A percentile compares a stretch with the other conserved stretches of the same genome.
Conservation (phyloP, 2,329 filamentous ascomycete genomes). For the Monosporascus sp. region DNA sequence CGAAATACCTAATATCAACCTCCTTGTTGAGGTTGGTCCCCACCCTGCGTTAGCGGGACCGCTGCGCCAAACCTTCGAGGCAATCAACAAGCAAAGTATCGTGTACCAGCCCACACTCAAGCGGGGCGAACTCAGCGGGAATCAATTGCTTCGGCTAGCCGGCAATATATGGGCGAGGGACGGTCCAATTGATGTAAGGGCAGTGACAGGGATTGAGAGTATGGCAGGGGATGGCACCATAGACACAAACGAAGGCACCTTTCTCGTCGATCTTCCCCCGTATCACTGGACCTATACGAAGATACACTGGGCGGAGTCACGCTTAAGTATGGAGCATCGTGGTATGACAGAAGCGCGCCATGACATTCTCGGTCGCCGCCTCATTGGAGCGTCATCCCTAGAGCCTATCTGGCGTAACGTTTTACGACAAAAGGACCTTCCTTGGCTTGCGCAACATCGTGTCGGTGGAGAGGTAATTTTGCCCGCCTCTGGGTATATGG, state of each 20-base stretch:
- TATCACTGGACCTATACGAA: constrained; percentile 1
- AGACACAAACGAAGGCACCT: neutral
- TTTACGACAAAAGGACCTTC: neutral
- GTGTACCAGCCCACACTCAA: neutral
- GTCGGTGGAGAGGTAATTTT: no score
- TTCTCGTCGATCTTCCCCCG: neutral
- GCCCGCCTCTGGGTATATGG: no score
- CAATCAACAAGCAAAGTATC: neutral
- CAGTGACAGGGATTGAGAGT: neutral
- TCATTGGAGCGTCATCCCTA: neutral
- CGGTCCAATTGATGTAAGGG: neutral
- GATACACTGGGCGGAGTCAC: neutral
- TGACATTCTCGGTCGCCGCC: constrained; percentile 1
- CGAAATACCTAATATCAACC: neutral
- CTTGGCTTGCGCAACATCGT: constrained; percentile 1
- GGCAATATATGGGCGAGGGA: neutral
- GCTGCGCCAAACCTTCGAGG: neutral
- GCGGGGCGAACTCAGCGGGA: neutral
- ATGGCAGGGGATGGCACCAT: neutral
- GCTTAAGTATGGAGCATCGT: neutral
- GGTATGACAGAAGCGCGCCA: neutral
- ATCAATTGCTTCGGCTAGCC: neutral
- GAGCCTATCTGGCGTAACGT: constrained; percentile 2
- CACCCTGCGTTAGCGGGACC: neutral
- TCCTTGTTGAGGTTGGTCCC: constrained; percentile 1